Evolutionary conservation across 495 filamentous ascomycete genomes (phyloP).

Genomic region (Penicillium manginii): DNA sequence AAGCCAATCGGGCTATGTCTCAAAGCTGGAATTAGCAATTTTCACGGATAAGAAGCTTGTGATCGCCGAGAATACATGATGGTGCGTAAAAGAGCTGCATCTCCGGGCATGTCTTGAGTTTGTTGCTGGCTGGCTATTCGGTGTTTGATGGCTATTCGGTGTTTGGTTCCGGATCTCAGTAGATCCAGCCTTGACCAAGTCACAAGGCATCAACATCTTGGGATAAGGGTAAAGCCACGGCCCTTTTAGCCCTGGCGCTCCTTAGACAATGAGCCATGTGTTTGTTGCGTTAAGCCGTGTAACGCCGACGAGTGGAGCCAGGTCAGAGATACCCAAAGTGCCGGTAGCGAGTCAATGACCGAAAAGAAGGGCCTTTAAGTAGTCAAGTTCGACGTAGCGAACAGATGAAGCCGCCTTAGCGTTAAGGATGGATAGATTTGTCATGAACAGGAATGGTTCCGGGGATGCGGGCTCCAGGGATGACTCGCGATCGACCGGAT

Average conservation of each 20-base stretch:
- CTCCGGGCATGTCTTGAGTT: neutral
- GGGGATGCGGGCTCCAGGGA: conserved; percentile 9
- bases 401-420: neutral
- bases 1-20: neutral
- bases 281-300: conserved; percentile 9
- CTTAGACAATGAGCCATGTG: conserved; percentile 8
- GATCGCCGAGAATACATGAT: neutral
- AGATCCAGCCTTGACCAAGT: neutral
- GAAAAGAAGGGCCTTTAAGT: conserved; percentile 11
- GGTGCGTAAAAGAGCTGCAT: neutral
- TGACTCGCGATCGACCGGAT: conserved; percentile 18
- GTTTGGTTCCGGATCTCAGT: neutral
- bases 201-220: neutral
- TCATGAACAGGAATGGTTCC: conserved; percentile 6
- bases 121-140: neutral
- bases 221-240: neutral
- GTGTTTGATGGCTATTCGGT: neutral
- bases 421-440: conserved; percentile 11
- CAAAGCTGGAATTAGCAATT: neutral
- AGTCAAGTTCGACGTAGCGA: neutral
- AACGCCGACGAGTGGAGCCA: conserved; percentile 12
- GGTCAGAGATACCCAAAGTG: neutral
- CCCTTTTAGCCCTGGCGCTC: neutral
- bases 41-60: neutral
- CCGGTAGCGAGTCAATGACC: conserved; percentile 14